Conservation (phyloP, 202 grass and related monocot genomes). For the Bolboschoenoplectus hybrid region DNA sequence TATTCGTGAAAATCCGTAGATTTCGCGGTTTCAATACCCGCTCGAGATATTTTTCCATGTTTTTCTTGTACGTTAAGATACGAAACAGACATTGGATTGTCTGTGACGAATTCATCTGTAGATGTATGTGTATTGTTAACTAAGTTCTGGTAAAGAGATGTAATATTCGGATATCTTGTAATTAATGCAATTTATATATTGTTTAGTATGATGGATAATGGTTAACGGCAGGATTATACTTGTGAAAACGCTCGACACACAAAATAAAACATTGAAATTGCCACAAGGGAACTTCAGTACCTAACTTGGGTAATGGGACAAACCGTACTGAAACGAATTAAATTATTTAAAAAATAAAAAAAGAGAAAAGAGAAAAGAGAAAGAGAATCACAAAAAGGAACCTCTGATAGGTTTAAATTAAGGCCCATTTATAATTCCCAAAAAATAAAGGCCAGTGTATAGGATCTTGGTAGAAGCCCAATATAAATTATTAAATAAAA, state of each 20-base stretch:
- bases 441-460: not conserved
- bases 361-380: not conserved
- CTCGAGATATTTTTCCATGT: not conserved
- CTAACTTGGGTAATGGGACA: slow-evolving; percentile 1
- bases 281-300: not conserved
- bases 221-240: too few relatives aligned
- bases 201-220: too few relatives aligned
- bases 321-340: not conserved
- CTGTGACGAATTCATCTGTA: not conserved
- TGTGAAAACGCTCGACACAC: not conserved
- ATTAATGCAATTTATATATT: too few relatives aligned
- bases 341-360: not conserved
- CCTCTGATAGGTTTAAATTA: not conserved
- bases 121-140: not conserved
- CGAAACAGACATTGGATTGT: not conserved
- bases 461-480: not conserved
- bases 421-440: not conserved
- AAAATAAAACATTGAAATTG: not conserved
- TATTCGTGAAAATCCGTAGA: too few relatives aligned
- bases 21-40: not conserved
- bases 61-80: not conserved
- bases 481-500: not conserved
- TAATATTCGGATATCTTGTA: too few relatives aligned
- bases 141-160: too few relatives aligned
- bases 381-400: not conserved